phyloP scores from a whole-genome alignment of 176 grass and related monocot species.

The Aegilops sharonensis region DNA sequence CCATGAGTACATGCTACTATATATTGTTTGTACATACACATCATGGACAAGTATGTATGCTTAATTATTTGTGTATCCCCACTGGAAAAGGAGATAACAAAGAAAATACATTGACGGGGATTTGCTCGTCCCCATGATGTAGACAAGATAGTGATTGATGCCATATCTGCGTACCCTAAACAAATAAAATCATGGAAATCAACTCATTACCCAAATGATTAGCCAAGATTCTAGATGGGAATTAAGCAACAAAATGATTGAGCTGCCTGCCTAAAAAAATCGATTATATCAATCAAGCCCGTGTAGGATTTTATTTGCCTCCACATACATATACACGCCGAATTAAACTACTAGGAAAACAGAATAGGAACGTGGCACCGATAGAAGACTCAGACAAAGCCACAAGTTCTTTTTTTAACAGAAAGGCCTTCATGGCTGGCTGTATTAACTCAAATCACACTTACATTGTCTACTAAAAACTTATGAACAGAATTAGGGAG shows the following conservation, averaged over 20 bases:
- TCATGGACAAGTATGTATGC: conserved; percentile 15
- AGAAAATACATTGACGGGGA: not conserved
- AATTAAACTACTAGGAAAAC: not conserved
- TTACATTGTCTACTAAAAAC: too few relatives aligned
- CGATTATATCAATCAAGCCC: not conserved
- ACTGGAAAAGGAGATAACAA: not conserved
- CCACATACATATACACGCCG: not conserved
- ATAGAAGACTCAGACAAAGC: not conserved
- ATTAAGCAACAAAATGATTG: conserved; percentile 19
- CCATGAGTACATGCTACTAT: not conserved
- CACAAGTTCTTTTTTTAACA: not conserved
- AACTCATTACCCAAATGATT: not conserved
- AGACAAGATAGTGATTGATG: not conserved
- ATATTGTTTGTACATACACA: conserved; percentile 12
- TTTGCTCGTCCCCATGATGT: not conserved
- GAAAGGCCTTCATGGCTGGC: too few relatives aligned
- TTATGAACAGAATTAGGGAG: too few relatives aligned
- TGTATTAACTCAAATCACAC: too few relatives aligned
- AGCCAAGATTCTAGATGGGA: not conserved
- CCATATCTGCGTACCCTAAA: not conserved
- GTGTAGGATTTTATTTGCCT: not conserved
- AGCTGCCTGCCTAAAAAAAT: not conserved
- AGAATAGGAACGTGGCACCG: not conserved
- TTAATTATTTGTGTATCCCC: not conserved
- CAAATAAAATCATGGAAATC: not conserved